Evolutionary conservation across 495 filamentous ascomycete species (phyloP).

Genomic region (Annulohypoxylon moriforme): DNA sequence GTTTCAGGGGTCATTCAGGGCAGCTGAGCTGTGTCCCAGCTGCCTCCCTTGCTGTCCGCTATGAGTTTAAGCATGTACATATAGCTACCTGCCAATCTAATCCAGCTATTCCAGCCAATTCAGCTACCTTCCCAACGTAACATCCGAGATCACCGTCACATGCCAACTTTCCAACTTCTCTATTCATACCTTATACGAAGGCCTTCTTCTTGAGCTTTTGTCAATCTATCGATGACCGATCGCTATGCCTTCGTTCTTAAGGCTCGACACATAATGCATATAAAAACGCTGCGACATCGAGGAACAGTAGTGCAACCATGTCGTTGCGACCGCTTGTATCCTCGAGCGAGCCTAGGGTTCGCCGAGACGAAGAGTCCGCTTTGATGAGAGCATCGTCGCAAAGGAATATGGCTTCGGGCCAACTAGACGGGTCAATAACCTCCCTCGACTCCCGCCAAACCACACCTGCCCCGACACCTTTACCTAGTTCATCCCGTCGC

Average conservation of each 20-base stretch:
- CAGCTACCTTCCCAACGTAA: constrained; percentile 3
- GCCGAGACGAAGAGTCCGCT: constrained; percentile 34
- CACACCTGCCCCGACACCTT: constrained; percentile 15
- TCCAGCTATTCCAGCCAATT: not conserved
- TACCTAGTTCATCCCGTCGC: constrained; percentile 47
- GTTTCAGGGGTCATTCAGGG: constrained; percentile 26
- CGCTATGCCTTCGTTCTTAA: constrained; percentile 26
- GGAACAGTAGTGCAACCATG: constrained; percentile 44
- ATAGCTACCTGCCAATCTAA: constrained; percentile 5
- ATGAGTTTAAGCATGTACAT: constrained; percentile 1
- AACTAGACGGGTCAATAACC: constrained; percentile 25
- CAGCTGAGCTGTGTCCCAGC: constrained; percentile 11
- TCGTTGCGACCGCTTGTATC: constrained; percentile 46
- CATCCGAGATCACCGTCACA: constrained; percentile 31
- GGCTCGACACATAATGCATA: constrained; percentile 38
- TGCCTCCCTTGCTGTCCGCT: not conserved
- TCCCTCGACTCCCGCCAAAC: constrained; percentile 33
- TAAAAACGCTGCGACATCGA: constrained; percentile 17
- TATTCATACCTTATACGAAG: not conserved
- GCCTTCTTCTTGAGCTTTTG: constrained; percentile 7
- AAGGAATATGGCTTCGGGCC: constrained; percentile 15
- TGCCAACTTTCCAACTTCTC: constrained; percentile 31
- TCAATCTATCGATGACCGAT: not conserved
- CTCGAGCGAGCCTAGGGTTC: constrained; percentile 40
- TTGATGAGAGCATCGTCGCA: constrained; percentile 26